Conservation (phyloP, 1,284 basidiomycete species). For the Rhodotorula sp. region DNA sequence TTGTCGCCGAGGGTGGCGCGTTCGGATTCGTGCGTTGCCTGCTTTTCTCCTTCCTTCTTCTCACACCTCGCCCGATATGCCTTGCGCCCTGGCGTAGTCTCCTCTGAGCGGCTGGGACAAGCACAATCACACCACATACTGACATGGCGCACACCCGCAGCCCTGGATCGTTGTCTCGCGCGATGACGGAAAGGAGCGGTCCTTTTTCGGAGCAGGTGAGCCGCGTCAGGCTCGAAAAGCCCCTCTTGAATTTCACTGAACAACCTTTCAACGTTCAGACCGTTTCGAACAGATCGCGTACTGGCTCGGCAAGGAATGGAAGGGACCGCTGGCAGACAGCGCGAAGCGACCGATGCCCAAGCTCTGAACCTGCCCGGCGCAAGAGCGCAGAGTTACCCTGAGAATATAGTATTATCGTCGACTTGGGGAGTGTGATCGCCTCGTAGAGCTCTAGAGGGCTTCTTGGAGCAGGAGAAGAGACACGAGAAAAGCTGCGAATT, state of each 20-base stretch:
- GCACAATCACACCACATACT: neutral
- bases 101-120: too few species aligned
- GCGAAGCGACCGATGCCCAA: conserved; percentile 1
- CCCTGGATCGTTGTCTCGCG: conserved; percentile 35
- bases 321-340: conserved; percentile 17
- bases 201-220: conserved; percentile 32
- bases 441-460: too few species aligned
- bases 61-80: neutral
- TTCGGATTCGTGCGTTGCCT: conserved; percentile 27
- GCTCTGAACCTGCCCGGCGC: neutral
- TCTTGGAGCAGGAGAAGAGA: neutral
- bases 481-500: neutral
- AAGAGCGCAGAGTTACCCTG: neutral
- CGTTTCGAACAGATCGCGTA: conserved; percentile 39
- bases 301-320: conserved; percentile 31
- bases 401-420: too few species aligned
- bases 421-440: too few species aligned
- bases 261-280: conserved; percentile 1
- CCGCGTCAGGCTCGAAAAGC: too few species aligned
- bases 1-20: conserved; percentile 22
- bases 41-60: neutral
- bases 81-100: too few species aligned
- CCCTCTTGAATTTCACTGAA: neutral
- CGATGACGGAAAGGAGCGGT: conserved; percentile 17
- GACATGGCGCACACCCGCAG: neutral